These are phyloP conservation scores for Pythium rishiriense DNA, from an alignment of 352 stramenopile species.

Conservation along the genomic window DNA sequence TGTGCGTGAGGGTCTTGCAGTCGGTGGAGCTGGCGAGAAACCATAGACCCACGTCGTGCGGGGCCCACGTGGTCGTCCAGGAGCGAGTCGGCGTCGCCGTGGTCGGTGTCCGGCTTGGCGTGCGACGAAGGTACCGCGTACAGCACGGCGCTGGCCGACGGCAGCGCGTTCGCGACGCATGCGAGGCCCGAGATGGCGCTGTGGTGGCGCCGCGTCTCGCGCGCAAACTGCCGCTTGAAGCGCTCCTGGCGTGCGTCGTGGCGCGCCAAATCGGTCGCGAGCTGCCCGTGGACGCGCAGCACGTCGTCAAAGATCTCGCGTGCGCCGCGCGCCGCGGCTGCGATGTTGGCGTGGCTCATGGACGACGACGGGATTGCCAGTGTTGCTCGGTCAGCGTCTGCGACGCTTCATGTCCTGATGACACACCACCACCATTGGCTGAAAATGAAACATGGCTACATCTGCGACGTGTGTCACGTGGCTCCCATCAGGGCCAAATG, in stretches of 20 bases:
- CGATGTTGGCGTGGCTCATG: slow-evolving; percentile 21
- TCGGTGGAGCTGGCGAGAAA: slow-evolving; percentile 17
- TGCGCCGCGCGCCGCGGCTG: slow-evolving; percentile 18
- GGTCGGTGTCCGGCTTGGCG: not conserved
- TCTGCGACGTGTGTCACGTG: not conserved
- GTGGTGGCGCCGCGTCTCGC: slow-evolving; percentile 50
- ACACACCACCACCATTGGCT: not conserved
- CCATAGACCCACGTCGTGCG: slow-evolving; percentile 5
- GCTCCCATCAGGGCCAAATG: too few species aligned
- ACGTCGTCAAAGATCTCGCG: slow-evolving; percentile 55
- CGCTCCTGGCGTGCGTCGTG: slow-evolving; percentile 48
- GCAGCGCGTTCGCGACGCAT: slow-evolving; percentile 29
- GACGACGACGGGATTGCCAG: not conserved
- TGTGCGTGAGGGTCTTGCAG: slow-evolving; percentile 17
- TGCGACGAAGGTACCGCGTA: slow-evolving; percentile 27
- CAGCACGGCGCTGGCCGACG: slow-evolving; percentile 33
- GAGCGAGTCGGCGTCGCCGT: not conserved
- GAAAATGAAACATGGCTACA: not conserved
- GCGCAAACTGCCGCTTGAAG: slow-evolving; percentile 58
- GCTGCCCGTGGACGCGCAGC: slow-evolving; percentile 33
- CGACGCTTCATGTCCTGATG: not conserved
- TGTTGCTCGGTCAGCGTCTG: not conserved
- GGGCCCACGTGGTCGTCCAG: not conserved
- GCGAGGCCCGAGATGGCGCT: slow-evolving; percentile 47
- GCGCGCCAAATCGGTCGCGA: slow-evolving; percentile 42